phyloP scores from a whole-genome alignment of 208 protist genomes.

The Trypanosoma cruzi region DNA sequence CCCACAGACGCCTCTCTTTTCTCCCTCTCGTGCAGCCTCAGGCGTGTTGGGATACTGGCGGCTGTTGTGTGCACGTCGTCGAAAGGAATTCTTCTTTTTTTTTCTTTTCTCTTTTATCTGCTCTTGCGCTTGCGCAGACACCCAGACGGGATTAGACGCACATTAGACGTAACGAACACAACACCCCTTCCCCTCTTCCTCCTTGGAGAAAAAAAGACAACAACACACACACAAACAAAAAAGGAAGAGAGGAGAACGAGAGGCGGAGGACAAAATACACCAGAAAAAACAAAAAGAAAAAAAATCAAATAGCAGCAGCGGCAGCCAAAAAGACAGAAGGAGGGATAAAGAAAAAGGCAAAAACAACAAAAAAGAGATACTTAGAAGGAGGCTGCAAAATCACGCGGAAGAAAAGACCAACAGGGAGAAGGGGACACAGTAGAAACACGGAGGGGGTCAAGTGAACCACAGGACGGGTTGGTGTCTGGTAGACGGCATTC shows the following conservation, averaged over 20 bases:
- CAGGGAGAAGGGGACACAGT: no score
- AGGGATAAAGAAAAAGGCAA: no score
- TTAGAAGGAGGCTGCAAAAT: no score
- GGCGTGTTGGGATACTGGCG: not conserved
- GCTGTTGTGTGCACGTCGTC: not conserved
- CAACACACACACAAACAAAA: not conserved
- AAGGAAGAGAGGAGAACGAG: not conserved
- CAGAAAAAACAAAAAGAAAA: conserved; percentile 6
- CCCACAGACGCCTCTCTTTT: not conserved
- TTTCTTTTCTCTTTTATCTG: not conserved
- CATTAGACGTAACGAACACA: not conserved
- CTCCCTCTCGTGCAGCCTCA: not conserved
- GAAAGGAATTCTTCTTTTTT: not conserved
- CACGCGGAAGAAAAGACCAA: no score
- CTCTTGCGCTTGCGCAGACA: not conserved
- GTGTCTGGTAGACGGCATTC: not conserved
- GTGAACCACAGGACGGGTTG: not conserved
- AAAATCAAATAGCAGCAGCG: not conserved
- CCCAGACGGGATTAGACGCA: not conserved
- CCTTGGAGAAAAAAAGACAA: no score
- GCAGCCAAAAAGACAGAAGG: not conserved
- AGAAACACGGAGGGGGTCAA: no score
- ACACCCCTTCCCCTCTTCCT: no score
- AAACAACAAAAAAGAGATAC: not conserved
- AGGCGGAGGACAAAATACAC: not conserved